Percentiles rank a stretch among this genome's conserved stretches.
Evolutionary conservation across 768 basidiomycete genomes (phyloP).

Genomic region (Sutorius australiensis): DNA sequence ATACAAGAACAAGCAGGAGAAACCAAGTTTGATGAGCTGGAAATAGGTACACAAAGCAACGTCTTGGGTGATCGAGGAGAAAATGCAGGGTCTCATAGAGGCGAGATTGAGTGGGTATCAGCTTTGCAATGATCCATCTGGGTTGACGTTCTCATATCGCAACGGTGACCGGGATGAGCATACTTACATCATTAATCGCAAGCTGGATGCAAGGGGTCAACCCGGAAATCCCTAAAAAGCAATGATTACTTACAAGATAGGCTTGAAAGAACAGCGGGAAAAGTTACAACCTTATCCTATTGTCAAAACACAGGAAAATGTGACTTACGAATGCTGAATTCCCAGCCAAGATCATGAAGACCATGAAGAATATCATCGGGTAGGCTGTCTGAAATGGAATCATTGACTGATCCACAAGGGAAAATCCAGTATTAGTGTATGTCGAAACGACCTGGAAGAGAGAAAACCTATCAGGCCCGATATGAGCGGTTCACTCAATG

Average conservation of each 20-base stretch:
- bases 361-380: conserved; percentile 69
- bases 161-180: background rate
- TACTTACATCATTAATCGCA: conserved; percentile 82
- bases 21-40: conserved; percentile 96
- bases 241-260: conserved; percentile 67
- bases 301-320: background rate
- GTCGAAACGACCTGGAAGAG: conserved; percentile 81
- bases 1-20: conserved; percentile 62
- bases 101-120: conserved; percentile 55
- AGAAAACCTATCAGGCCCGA: conserved; percentile 58
- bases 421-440: conserved; percentile 86
- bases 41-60: conserved; percentile 88
- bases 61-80: conserved; percentile 89
- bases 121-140: conserved; percentile 73
- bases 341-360: conserved; percentile 79
- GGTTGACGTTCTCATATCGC: background rate
- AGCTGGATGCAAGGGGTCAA: conserved; percentile 35
- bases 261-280: conserved; percentile 41
- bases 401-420: conserved; percentile 87
- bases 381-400: conserved; percentile 86
- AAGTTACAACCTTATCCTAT: background rate
- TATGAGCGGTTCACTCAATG: background rate
- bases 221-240: background rate
- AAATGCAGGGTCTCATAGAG: conserved; percentile 81
- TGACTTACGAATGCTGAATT: conserved; percentile 91